Evolutionary conservation across 345 rosid species (phyloP), one percentile per base, ranked within the genome.

Genomic region (Lumnitzera littorea): DNA sequence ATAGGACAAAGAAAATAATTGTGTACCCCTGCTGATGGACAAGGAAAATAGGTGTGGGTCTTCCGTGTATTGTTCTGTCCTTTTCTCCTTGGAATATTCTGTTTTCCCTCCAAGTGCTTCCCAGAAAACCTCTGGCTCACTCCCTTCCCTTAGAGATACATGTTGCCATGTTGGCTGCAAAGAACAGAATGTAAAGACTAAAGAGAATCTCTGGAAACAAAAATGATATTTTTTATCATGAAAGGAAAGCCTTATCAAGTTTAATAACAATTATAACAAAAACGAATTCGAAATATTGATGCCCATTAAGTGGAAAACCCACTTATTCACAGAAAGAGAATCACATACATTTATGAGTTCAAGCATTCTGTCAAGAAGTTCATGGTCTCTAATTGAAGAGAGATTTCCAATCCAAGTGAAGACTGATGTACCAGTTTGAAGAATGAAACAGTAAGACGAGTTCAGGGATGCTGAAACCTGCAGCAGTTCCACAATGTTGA

Each of bases 71-170:
- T 75, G 75, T 58, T 65, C 74, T 48, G 66, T 70, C 73, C 66
- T 71, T 63, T 85, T 85, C 70, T 84, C 89, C 63, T 67, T 82
- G 36, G 92, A 80, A 74, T 91, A 80, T 63, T 91, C 97, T 46
- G 78, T 53, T 72, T 79, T 91, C 68, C 86, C 97, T 55, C 92
- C 97, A 58, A 91, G 86, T 51, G 79, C 71, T 71, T 79, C 71
- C 97, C 97, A 91, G 70, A 91, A 91, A 46, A 47, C 67, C 53
- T 85, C 92, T 15, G 91, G 80, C 84, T 91, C 97, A 69, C 75
- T 80, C 55, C 89, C 96, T 79, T 91, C 97, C 76, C 91, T 78
- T 61, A 82, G 67, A 50, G 90, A 76, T 63, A 74, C 66, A 46
- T 88, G 80, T 67, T 87, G 97, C 90, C 82, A 80, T 50, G 78